Evolutionary conservation across 768 basidiomycete species (phyloP).

Genomic region (Xerocomus brunneocitrinus): DNA sequence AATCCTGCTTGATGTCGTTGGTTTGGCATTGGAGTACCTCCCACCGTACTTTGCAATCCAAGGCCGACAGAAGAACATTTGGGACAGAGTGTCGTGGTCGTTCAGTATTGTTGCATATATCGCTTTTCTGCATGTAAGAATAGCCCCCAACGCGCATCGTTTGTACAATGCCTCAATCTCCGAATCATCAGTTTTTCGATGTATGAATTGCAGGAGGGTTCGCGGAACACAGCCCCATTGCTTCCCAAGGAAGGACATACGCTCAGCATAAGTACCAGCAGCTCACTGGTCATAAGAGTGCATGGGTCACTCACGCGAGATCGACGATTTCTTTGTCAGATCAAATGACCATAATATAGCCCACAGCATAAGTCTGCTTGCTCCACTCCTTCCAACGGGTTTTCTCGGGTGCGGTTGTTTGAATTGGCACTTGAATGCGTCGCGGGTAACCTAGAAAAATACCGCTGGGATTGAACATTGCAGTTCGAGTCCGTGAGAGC

Average conservation of each 20-base stretch:
- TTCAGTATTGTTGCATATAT: no score
- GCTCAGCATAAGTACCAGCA: background rate
- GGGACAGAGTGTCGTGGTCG: no score
- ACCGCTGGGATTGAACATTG: accelerated
- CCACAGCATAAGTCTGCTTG: background rate
- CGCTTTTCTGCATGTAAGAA: no score
- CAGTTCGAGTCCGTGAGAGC: background rate
- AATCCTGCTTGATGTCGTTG: background rate
- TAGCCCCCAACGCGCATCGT: no score
- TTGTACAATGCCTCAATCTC: background rate
- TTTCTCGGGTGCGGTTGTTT: background rate
- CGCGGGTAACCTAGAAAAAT: background rate
- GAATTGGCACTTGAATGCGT: background rate
- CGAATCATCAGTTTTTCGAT: no score
- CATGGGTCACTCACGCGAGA: background rate
- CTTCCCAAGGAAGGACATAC: background rate
- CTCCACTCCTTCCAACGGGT: conserved; percentile 1
- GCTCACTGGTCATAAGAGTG: background rate
- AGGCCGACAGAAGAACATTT: no score
- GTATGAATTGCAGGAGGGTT: no score
- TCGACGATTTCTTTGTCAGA: background rate
- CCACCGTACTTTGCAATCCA: no score
- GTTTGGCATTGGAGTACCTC: background rate
- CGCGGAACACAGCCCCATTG: background rate
- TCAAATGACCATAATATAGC: conserved; percentile 4